Base-by-base conservation (phyloP, 139 green algal species). In the Astrephomene gubernaculifera region DNA sequence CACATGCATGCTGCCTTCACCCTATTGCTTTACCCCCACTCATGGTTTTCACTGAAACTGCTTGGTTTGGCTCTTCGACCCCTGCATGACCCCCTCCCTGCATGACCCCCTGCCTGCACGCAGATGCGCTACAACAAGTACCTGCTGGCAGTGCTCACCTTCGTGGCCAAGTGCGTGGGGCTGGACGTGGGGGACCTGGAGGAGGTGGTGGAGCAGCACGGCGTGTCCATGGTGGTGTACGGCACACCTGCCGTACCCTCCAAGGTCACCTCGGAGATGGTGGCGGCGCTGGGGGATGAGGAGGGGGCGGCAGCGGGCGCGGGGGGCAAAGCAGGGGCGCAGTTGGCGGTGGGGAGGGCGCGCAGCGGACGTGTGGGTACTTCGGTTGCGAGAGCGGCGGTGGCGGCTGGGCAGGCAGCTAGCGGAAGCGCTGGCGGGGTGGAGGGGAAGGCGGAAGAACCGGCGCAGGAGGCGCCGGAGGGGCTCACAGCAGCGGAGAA, bases 111-210 rank as follows among this genome's bases (percentile, higher is more conserved):
- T n/a, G 49, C 49, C 24, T 88, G 83, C 35, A 86, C 79, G 10
- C 43, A 92, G 53, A 36, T 87, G 76, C 80, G 86, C 29, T 82
- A 89, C 90, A 93, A 92, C 87, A 86, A 79, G 72, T 93, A 87
- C 82, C 49, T 91, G 38, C 73, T 92, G 39, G 86, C 88, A 1
- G 82, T 94, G 44, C 85, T 94, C 4, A 85, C 85, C 25, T 94
- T 94, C 75, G 82, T 94, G 43, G 70, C 86, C 45, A 92, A 92
- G 85, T 93, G 91, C 83, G 83, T 90, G 1, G 89, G 86, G 2
- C 79, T 90, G 35, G 73, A 71, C 7, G 80, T 80, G 44, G 36
- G 33, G 6, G 90, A 92, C 43, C 68, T 94, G 43, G 81, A 92
- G 45, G 67, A 71, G 8, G 85, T 91, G 61, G 87, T 90, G 31